Percentiles rank a stretch among this genome's conserved stretches.
Conservation (phyloP, 1,284 basidiomycete genomes). For the Mycena citricolor region DNA sequence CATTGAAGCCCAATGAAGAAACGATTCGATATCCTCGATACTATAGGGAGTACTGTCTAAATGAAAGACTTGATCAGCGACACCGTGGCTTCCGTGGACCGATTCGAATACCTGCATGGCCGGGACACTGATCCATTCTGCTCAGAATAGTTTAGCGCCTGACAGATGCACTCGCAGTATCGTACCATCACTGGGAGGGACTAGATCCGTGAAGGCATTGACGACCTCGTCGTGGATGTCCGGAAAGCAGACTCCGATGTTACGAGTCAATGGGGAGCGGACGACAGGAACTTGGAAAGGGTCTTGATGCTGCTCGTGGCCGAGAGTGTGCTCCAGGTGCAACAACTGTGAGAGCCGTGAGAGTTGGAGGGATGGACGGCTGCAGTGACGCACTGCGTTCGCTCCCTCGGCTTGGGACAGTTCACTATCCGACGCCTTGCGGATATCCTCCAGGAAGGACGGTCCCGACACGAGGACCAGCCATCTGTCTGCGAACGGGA, state of each 20-base stretch:
- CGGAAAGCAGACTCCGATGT: conserved; percentile 30
- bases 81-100: no score
- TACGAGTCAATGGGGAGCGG: conserved; percentile 34
- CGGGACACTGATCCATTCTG: conserved; percentile 41
- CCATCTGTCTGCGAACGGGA: conserved; percentile 26
- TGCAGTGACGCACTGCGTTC: conserved; percentile 23
- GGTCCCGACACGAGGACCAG: conserved; percentile 27
- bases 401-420: conserved; percentile 30
- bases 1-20: conserved; percentile 44
- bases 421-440: conserved; percentile 26
- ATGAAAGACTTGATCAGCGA: no score
- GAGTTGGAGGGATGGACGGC: neutral
- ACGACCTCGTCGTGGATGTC: conserved; percentile 37
- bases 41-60: conserved; percentile 35
- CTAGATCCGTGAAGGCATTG: conserved; percentile 31
- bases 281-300: conserved; percentile 35
- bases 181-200: conserved; percentile 26
- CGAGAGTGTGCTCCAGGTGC: conserved; percentile 31
- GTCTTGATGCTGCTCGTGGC: conserved; percentile 26
- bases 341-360: conserved; percentile 26
- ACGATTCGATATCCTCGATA: conserved; percentile 38
- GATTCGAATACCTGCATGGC: conserved; percentile 27
- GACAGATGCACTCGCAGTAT: no score
- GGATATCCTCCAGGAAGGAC: conserved; percentile 28
- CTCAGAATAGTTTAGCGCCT: no score